Evolutionary conservation across 441 rosid species (phyloP).

Genomic region (Croton laevigatus): DNA sequence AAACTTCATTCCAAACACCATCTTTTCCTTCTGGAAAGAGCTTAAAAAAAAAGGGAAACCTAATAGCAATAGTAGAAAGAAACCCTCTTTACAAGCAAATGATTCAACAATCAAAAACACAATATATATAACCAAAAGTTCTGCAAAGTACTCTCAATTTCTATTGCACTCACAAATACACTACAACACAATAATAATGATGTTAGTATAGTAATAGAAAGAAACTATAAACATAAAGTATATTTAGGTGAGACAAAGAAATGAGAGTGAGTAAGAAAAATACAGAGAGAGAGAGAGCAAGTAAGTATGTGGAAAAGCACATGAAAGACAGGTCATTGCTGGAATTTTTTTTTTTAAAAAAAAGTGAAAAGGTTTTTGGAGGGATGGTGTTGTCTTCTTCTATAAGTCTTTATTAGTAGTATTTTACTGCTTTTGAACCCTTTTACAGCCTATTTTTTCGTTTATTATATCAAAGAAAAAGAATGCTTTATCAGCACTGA

Average conservation of each 20-base stretch:
- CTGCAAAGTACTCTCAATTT: conserved; percentile 23
- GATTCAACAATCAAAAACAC: conserved; percentile 41
- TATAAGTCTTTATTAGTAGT: conserved; percentile 9
- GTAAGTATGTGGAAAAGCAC: conserved; percentile 39
- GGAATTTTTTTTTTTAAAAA: conserved; percentile 21
- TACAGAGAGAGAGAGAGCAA: conserved; percentile 20
- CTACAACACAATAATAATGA: conserved; percentile 1
- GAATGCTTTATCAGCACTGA: conserved; percentile 37
- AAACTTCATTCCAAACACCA: conserved; percentile 79
- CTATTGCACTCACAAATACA: conserved; percentile 7
- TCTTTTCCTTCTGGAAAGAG: conserved; percentile 33
- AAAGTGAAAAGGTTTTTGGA: conserved; percentile 49
- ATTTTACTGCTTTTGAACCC: conserved; percentile 11
- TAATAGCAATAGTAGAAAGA: not conserved
- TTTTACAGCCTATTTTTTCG: conserved; percentile 30
- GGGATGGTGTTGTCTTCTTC: conserved; percentile 62
- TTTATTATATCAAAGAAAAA: not conserved
- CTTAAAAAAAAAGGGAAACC: not conserved
- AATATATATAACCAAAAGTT: conserved; percentile 5
- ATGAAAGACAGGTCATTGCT: conserved; percentile 58
- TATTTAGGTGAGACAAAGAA: conserved; percentile 25
- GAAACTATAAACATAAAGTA: conserved; percentile 9
- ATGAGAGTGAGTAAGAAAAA: not conserved
- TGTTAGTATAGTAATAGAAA: no score
- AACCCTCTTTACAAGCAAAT: conserved; percentile 18